Base-by-base conservation (phyloP, 129 eudicot species). In the Centella asiatica region DNA sequence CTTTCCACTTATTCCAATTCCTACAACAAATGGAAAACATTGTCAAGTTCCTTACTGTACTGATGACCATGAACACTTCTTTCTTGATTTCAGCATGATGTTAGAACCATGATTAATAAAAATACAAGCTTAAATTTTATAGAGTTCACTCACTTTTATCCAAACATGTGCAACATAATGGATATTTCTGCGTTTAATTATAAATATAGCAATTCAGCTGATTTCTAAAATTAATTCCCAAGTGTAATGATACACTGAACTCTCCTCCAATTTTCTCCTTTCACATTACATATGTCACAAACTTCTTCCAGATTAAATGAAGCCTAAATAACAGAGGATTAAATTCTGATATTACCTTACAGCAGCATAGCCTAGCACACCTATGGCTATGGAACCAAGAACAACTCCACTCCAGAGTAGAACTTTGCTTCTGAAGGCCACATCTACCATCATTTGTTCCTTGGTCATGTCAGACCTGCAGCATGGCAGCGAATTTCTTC, bases 1-100 rank as follows among this genome's bases (percentile, higher is more conserved):
- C 78, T 69, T 81, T 81, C 82, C 78, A 84, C 73, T 65, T 87
- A 25, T 53, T 84, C 94, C 95, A 90, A 34, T 87, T 87, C 79
- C 98, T 90, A 78, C 28, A 28, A 60, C 64, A 42, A 19, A 12
- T 57, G 17, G 50, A 37, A 60, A 11, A 26, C 11, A 26, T 10
- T 10, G 33, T 36, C 6, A 3, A 19, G 4, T 34, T 57, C 2
- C 14, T 18, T 4, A 56, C 20, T 56, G 26, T n/a, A 33, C 23
- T 56, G 49, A 24, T 24, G 18, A 34, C 9, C 5, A 3, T 34
- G 9, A 34, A 34, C 39, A 34, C 39, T 3, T 34, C 39, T 34
- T 3, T 3, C 4, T 34, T 34, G 39, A 15, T 13, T 13, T 29
- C 22, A 13, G 42, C 14, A 37, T 11, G 42, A 37, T 7, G 42